Evolutionary conservation across 1,284 basidiomycete species (phyloP), one percentile per base, ranked within the genome.

Genomic region (Mycena citricolor): DNA sequence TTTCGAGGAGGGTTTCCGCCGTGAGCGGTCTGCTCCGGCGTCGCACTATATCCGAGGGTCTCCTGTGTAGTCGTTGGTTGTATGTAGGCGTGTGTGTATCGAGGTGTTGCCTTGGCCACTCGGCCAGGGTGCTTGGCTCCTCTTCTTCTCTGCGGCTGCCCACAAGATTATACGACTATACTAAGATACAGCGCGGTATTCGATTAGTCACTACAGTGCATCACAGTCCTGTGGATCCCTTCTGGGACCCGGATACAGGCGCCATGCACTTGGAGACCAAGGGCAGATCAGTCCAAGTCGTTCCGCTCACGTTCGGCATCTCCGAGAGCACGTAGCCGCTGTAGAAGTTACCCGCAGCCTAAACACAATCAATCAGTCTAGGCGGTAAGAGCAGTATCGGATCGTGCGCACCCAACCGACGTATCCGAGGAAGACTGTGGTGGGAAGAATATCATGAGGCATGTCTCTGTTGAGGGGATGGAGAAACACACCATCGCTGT

Each of bases 401-500:
- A 32, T 32, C 11, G 23, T 1, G 14, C 47, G 39, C 6, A 60
- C 57, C 63, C 64, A 66, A 23, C 63, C 64, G n/a, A 64, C 60
- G 34, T 61, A 64, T 37, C 62, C 61, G 14, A 63, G 47, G 55
- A 61, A 60, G 3, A 64, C 61, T 61, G 20, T 23, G 23, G 14
- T 16, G 23, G 24, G 26, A 38, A 13, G 4, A 14, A 22, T 20
- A 22, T 32, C 11, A 21, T 17, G 23, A 8, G 17, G 31, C 11
- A 37, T 8, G 8, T 5, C 19, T 20, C 14, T 13, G 21, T 29
- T 28, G 12, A 21, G 39, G 22, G 8, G 17, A 17, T 6, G 10
- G 8, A 17, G 13, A 14, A 26, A 58, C 66, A 35, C 21, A 70
- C 70, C 70, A 57, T 78, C 74, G 32, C 72, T 71, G 60, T 81